Evolutionary conservation across 202 grass and related monocot genomes (phyloP), one percentile per base, ranked within the genome.

Genomic region (Musa balbisiana): DNA sequence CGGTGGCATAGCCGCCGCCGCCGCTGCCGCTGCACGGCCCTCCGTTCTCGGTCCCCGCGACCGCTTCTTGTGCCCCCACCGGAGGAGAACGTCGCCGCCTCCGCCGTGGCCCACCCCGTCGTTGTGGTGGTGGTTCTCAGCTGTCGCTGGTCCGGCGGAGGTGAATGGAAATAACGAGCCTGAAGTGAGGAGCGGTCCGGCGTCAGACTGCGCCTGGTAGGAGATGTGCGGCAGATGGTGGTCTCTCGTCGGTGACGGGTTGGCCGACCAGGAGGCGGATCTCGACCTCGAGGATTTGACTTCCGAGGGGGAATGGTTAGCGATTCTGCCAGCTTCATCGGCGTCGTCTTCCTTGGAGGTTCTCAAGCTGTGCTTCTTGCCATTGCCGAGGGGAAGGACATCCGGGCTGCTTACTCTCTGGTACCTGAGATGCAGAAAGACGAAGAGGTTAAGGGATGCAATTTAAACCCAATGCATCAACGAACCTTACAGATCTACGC

Each of bases 31-130:
- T 10, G 80, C 75, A 54, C 79, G 84, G 22, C 53, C 19, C 2
- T 78, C 85, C 49, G 89, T 81, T n/a, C 89, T 88, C 53, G 87
- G 73, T 54, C 89, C 76, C 43, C 85, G 87, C 43, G 92, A 92
- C 73, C 92, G 76, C 82, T 96, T 96, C 80, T 92, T 90, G 60
- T 90, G 89, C 0, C 89, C 89, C 85, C 89, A 96, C 85, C 87
- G 89, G 24, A 96, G 85, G 52, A 96, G 82, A 24, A 96, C 85
- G 79, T 96, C 89, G 27, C 89, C 85, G 10, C 15, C 26, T 25
- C 53, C 73, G 25, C 15, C 24, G 2, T 74, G 75, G 43, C 49
- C 24, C 20, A 22, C 43, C 8, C 49, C 78, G 26, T 78, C 82
- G 6, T 67, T 53, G 26, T 82, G 33, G 17, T 87, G 78, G 83